Percentiles rank a stretch among this genome's conserved stretches.
phyloP scores from a whole-genome alignment of 805 yeast genomes.

The Lachancea cidri region DNA sequence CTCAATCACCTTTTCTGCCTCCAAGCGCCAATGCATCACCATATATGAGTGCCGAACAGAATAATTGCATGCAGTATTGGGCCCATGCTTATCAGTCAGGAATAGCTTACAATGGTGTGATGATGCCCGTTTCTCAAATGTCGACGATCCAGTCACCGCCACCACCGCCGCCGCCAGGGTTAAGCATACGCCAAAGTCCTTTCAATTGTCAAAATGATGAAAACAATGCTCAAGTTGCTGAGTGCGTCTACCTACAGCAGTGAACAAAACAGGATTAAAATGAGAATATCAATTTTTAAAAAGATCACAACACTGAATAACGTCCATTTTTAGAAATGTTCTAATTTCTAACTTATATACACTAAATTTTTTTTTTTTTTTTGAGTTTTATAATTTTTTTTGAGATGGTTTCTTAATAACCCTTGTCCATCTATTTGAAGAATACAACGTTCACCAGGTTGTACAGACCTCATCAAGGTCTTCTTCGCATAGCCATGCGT shows the following conservation, averaged over 20 bases:
- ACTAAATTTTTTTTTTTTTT: background rate
- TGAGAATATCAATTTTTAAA: background rate
- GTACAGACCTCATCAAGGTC: constrained; percentile 7
- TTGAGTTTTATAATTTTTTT: too few species aligned
- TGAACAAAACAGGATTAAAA: background rate
- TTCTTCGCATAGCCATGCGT: constrained; percentile 34
- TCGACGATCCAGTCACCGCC: background rate
- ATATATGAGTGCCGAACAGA: background rate
- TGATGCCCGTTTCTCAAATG: background rate
- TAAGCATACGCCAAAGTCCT: background rate
- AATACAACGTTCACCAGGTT: background rate
- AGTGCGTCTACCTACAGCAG: constrained; percentile 3
- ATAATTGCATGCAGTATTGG: constrained; percentile 4
- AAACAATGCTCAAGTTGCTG: background rate
- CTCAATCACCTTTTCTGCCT: background rate
- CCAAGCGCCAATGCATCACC: background rate
- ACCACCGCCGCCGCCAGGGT: constrained; percentile 1
- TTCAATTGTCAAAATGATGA: background rate
- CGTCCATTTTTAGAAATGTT: background rate
- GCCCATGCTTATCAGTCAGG: constrained; percentile 5
- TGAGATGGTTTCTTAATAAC: background rate
- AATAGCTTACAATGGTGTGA: constrained; percentile 1
- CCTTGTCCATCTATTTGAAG: background rate
- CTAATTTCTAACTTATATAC: background rate
- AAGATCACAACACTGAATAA: background rate